These are phyloP conservation scores for Chaetomium cochliodes DNA, from an alignment of 495 filamentous ascomycete species.

Conservation along the genomic window DNA sequence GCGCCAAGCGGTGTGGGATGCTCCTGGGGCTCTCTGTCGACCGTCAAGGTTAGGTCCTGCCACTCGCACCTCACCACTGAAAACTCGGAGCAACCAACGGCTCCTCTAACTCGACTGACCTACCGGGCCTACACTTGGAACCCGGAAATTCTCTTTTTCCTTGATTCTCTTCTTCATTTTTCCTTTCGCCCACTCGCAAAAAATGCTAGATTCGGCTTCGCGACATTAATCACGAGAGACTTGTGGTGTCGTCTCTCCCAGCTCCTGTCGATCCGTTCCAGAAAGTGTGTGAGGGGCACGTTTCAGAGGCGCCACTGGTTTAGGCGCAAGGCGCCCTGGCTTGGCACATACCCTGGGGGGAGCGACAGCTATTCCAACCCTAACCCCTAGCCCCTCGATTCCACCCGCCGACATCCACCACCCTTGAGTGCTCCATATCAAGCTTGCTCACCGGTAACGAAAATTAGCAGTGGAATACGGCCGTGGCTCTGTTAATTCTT, in stretches of 20 bases:
- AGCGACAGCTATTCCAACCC: not conserved
- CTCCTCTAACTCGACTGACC: too few species aligned
- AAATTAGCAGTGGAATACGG: not conserved
- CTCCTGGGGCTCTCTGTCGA: too few species aligned
- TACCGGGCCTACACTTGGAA: too few species aligned
- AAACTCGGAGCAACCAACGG: too few species aligned
- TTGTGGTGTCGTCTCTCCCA: not conserved
- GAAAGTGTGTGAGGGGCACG: constrained; percentile 20
- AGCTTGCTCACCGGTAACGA: not conserved
- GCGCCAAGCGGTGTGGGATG: too few species aligned
- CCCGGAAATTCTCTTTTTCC: not conserved
- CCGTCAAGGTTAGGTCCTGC: too few species aligned
- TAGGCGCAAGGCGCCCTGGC: not conserved
- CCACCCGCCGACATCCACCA: not conserved
- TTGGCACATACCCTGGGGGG: not conserved
- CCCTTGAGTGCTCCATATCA: too few species aligned
- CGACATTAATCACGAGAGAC: not conserved
- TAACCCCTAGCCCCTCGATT: not conserved
- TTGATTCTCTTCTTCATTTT: not conserved
- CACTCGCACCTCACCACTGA: too few species aligned
- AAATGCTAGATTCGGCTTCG: not conserved
- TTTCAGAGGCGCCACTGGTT: constrained; percentile 19
- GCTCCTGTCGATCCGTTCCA: constrained; percentile 25
- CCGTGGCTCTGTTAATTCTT: not conserved
- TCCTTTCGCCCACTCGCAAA: not conserved